phyloP scores from a whole-genome alignment of 2,329 filamentous ascomycete genomes.

The Drechslera avenae region DNA sequence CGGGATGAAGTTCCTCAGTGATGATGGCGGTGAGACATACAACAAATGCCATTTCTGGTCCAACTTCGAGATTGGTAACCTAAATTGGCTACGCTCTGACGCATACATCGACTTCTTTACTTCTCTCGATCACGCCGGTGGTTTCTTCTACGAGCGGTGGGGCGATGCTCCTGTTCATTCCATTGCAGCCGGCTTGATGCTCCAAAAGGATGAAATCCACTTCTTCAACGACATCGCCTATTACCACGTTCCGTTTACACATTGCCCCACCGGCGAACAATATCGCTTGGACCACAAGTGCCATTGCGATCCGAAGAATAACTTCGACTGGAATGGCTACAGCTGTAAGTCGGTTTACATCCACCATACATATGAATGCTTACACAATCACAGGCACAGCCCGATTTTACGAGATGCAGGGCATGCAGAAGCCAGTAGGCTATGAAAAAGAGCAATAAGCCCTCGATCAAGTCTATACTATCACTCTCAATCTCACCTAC shows the following conservation, averaged over 20 bases:
- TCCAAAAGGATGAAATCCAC: constrained; percentile 92
- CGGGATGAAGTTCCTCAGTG: constrained; percentile 87
- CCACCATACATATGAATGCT: not conserved
- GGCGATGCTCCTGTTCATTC: constrained; percentile 97
- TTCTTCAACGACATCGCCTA: constrained; percentile 99
- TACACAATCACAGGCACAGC: constrained; percentile 73
- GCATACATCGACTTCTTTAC: constrained; percentile 92
- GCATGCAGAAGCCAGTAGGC: constrained; percentile 80
- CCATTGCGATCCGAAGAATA: constrained; percentile 92
- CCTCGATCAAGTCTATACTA: not conserved
- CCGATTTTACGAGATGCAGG: constrained; percentile 83
- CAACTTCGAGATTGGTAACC: constrained; percentile 95
- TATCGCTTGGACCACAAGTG: constrained; percentile 83
- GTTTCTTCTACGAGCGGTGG: constrained; percentile 99
- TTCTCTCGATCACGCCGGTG: constrained; percentile 83
- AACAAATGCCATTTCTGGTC: constrained; percentile 99
- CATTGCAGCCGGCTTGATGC: constrained; percentile 85
- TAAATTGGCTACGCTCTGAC: constrained; percentile 90
- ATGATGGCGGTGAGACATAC: constrained; percentile 89
- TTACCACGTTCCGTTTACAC: constrained; percentile 96
- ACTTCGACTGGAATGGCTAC: constrained; percentile 99
- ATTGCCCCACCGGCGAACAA: constrained; percentile 92
- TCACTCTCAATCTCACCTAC: constrained; percentile 8
- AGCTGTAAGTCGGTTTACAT: constrained; percentile 71
- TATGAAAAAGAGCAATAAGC: constrained; percentile 71